These are phyloP conservation scores for Chalara sp. DNA, from an alignment of 2,329 filamentous ascomycete genomes.

Conservation along the genomic window DNA sequence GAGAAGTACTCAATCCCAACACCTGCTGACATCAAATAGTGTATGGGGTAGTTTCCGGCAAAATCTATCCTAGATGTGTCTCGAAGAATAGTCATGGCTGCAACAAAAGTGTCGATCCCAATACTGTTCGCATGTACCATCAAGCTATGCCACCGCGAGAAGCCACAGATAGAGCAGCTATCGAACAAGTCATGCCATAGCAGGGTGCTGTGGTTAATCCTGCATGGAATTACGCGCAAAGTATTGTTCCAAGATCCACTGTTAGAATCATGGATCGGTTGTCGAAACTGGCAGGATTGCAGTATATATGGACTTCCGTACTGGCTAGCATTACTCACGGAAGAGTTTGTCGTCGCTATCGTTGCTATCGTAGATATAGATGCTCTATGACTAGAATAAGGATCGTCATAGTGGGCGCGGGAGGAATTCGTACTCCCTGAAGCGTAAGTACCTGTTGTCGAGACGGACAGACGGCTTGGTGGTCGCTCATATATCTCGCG, in stretches of 20 bases:
- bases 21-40: constrained; percentile 12
- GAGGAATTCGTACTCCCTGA: constrained; percentile 11
- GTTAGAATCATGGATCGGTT: constrained; percentile 8
- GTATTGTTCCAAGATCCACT: constrained; percentile 8
- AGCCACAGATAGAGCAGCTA: constrained; percentile 9
- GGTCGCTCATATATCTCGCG: constrained; percentile 1
- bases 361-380: constrained; percentile 4
- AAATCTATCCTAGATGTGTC: constrained; percentile 7
- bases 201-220: constrained; percentile 7
- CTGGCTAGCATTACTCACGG: constrained; percentile 9
- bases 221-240: constrained; percentile 12
- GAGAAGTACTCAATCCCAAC: constrained; percentile 11
- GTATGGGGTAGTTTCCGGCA: constrained; percentile 10
- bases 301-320: background rate
- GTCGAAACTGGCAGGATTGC: constrained; percentile 2
- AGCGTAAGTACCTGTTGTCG: constrained; percentile 10
- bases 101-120: constrained; percentile 3
- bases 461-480: constrained; percentile 9
- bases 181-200: constrained; percentile 9
- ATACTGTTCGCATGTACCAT: constrained; percentile 11
- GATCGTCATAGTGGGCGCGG: constrained; percentile 10
- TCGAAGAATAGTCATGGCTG: constrained; percentile 6
- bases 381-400: constrained; percentile 11
- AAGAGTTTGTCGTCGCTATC: constrained; percentile 15
- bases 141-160: constrained; percentile 12